Conservation (phyloP, 805 yeast species). For the Kuraishia molischiana region DNA sequence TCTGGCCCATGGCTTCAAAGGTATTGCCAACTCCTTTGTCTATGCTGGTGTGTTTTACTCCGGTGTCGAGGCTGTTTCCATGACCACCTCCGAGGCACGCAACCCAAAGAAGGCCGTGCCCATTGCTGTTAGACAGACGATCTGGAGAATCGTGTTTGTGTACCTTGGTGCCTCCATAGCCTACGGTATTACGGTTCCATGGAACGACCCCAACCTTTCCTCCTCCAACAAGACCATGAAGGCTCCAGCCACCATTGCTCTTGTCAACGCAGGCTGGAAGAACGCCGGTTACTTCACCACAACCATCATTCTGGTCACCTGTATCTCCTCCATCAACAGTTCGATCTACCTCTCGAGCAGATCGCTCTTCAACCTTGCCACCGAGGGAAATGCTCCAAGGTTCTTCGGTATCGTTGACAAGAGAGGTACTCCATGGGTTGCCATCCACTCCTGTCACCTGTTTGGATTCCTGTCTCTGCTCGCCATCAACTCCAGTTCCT, state of each 20-base stretch:
- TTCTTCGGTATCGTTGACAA: conserved; percentile 40
- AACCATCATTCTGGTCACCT: conserved; percentile 52
- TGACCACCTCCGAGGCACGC: conserved; percentile 46
- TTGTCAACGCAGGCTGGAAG: conserved; percentile 41
- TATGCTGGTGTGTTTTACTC: conserved; percentile 49
- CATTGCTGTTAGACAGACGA: conserved; percentile 41
- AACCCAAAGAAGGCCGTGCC: conserved; percentile 46
- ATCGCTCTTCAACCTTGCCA: conserved; percentile 54
- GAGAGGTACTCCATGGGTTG: conserved; percentile 56
- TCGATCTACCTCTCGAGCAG: conserved; percentile 63
- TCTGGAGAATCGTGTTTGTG: conserved; percentile 41
- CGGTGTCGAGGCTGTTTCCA: conserved; percentile 45
- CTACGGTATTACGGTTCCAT: conserved; percentile 53
- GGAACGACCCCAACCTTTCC: conserved; percentile 34
- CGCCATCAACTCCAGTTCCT: conserved; percentile 49
- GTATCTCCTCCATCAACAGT: conserved; percentile 62
- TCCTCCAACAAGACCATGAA: conserved; percentile 29
- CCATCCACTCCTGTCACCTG: conserved; percentile 42
- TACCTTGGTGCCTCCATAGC: conserved; percentile 44
- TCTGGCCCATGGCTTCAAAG: conserved; percentile 36
- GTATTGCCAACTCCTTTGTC: conserved; percentile 46
- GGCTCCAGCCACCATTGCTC: conserved; percentile 38
- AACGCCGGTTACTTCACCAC: conserved; percentile 45
- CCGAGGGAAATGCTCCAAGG: conserved; percentile 49
- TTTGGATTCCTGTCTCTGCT: conserved; percentile 49